phyloP scores from a whole-genome alignment of 169 alveolate genomes.

The Amoebophrya sp. region DNA sequence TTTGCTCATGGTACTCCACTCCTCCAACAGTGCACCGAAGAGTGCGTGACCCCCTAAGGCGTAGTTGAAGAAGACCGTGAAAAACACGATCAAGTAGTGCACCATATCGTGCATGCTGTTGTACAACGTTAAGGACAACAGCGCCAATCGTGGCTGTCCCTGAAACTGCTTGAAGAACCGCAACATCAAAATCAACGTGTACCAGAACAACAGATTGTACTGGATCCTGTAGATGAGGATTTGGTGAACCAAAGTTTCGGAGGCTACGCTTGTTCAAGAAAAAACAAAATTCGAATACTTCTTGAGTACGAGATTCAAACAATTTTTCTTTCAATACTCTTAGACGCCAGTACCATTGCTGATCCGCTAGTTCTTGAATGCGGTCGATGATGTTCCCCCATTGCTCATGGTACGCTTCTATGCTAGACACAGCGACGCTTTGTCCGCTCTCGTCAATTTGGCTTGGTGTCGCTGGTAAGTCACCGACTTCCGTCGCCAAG shows the following conservation, averaged over 20 bases:
- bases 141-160: not conserved
- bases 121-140: not conserved
- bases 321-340: too few species aligned
- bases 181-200: conserved; percentile 15
- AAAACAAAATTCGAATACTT: too few species aligned
- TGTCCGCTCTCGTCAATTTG: not conserved
- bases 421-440: not conserved
- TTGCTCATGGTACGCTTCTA: not conserved
- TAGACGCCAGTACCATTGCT: conserved; percentile 21
- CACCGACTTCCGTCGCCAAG: not conserved
- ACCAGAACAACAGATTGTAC: conserved; percentile 6
- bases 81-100: not conserved
- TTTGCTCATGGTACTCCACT: not conserved
- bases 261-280: too few species aligned
- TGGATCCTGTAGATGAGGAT: conserved; percentile 28
- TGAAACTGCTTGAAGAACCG: not conserved
- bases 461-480: not conserved
- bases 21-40: conserved; percentile 21
- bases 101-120: not conserved
- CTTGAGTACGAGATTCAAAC: too few species aligned
- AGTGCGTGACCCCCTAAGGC: conserved; percentile 6
- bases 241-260: too few species aligned
- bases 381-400: conserved; percentile 4
- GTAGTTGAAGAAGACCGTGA: not conserved
- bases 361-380: not conserved